Evolutionary conservation across 2,329 filamentous ascomycete genomes (phyloP).

Genomic region (Hymenoscyphus scutula): DNA sequence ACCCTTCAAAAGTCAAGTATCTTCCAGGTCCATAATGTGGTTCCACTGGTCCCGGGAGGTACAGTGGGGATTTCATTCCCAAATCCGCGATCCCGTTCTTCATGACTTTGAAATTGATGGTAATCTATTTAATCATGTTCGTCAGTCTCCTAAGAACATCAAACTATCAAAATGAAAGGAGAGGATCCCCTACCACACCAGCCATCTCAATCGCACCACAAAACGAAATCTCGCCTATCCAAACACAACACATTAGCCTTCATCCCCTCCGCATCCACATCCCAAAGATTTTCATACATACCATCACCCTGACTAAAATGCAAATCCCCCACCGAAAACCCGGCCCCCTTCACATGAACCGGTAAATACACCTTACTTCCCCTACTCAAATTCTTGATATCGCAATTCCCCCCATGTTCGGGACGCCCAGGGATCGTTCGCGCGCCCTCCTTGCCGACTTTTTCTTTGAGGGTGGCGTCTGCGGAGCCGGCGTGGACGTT

Average conservation of each 20-base stretch:
- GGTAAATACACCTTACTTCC: conserved; percentile 84
- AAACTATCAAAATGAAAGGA: neutral
- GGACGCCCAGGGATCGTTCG: conserved; percentile 68
- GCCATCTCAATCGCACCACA: conserved; percentile 94
- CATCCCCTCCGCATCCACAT: no score
- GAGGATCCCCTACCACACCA: conserved; percentile 50
- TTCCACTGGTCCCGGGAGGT: conserved; percentile 82
- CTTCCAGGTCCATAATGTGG: conserved; percentile 81
- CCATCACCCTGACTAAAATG: conserved; percentile 85
- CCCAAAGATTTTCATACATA: no score
- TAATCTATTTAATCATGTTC: conserved; percentile 52
- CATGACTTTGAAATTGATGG: conserved; percentile 84
- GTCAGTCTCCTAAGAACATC: neutral
- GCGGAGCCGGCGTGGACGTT: conserved; percentile 72
- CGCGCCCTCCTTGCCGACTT: conserved; percentile 74
- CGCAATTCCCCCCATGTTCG: conserved; percentile 73
- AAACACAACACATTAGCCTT: neutral
- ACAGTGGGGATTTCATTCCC: conserved; percentile 79
- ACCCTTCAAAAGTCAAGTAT: conserved; percentile 85
- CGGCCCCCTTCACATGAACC: conserved; percentile 81
- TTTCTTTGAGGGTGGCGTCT: conserved; percentile 55
- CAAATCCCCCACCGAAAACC: conserved; percentile 86
- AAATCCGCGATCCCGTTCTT: conserved; percentile 74
- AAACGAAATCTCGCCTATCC: conserved; percentile 72
- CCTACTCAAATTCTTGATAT: conserved; percentile 82